Evolutionary conservation across 306 rosid species (phyloP).

Genomic region (Oxytropis ochrocephala): DNA sequence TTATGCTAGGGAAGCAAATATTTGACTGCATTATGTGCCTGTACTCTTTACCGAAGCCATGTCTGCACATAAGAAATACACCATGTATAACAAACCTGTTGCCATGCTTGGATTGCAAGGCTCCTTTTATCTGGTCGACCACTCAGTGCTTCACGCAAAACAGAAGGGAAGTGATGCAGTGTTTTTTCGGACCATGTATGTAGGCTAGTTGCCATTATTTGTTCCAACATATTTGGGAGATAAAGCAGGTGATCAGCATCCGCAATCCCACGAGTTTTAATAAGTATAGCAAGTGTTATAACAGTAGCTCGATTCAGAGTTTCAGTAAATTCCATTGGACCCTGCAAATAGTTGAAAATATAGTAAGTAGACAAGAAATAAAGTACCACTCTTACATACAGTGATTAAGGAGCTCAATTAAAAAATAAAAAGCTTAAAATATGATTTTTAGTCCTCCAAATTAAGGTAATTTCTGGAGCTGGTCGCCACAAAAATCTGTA

Average conservation of each 20-base stretch:
- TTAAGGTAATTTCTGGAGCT: no score
- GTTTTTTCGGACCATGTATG: conserved; percentile 98
- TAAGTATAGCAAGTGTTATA: conserved; percentile 84
- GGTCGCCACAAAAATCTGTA: no score
- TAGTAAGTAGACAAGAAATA: neutral
- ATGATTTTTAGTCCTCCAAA: no score
- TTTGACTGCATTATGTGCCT: neutral
- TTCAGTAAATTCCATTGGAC: conserved; percentile 93
- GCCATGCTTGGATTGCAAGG: conserved; percentile 84
- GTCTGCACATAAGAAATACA: conserved; percentile 16
- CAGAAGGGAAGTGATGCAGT: conserved; percentile 69
- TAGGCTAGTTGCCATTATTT: conserved; percentile 70
- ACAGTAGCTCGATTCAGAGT: conserved; percentile 80
- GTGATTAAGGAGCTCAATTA: neutral
- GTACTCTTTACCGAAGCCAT: conserved; percentile 8
- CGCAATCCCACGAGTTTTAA: conserved; percentile 95
- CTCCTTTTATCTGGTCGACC: conserved; percentile 72
- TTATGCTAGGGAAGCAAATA: neutral
- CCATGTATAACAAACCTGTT: conserved; percentile 56
- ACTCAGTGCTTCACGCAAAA: conserved; percentile 72
- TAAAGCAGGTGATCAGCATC: conserved; percentile 90
- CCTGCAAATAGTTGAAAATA: conserved; percentile 46
- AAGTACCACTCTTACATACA: conserved; percentile 7
- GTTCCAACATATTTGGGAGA: conserved; percentile 85
- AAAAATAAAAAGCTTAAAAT: neutral